Base-by-base conservation (phyloP, 129 eudicot genomes). In the Deinandra increscens region DNA sequence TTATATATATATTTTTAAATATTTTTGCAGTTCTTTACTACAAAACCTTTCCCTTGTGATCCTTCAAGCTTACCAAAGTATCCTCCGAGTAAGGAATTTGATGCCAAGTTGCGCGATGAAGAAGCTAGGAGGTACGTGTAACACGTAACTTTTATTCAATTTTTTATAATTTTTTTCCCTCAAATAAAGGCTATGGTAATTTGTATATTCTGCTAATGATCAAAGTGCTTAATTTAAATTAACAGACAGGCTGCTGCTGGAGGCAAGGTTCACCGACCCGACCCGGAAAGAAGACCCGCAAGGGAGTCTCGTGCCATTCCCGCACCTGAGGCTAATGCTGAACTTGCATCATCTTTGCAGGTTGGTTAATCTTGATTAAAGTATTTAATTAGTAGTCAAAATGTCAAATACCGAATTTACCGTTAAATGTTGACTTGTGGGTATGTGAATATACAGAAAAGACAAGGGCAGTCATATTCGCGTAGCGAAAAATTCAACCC, bases 51-150 rank as follows among this genome's bases (percentile, higher is more conserved):
- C 69, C 96, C 98, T 31, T 88, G 89, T 77, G 89, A 86, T 77
- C 95, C 95, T 74, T 84, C 86, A 79, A 84, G 88, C 78, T 88
- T 88, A 75, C 95, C 96, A 13, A 86, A 81, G 74, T 91, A 88
- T 76, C 96, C 96, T 75, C 91, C 98, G 13, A 91, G 94, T 80
- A 86, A 91, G 62, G 98, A 91, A 83, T 79, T 86, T 31, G 90
- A 91, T 84, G 96, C 89, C 13, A 88, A 88, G 84, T 66, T 82
- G 60, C 86, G 91, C 56, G 89, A 88, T 76, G 96, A 91, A 82
- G 96, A 86, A 80, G 84, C 96, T 72, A 73, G 95, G 66, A 91
- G 96, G 97, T 91, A 49, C 14, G 23, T 34, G 38, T 60, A 23
- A 12, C 22, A 14, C 13, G 6, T 36, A 15, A 51, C 51, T 34